These are phyloP conservation scores for Sporothrix protearum DNA, from an alignment of 2,329 filamentous ascomycete genomes.

Conservation along the genomic window DNA sequence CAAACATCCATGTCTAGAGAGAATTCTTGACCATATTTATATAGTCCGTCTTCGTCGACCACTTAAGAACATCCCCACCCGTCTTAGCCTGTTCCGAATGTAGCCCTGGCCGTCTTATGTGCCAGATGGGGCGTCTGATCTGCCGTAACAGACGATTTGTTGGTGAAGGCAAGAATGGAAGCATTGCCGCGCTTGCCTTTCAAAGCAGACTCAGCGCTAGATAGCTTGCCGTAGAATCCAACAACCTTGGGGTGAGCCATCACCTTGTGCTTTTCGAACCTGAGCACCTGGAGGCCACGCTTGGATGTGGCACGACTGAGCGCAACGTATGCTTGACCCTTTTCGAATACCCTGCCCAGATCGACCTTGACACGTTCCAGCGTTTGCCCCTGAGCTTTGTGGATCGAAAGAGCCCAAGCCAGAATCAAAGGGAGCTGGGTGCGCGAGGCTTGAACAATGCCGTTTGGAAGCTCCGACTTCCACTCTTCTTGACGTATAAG, in stretches of 20 bases:
- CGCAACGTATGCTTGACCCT: constrained; percentile 95
- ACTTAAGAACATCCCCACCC: background rate
- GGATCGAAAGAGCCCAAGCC: constrained; percentile 94
- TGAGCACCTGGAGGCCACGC: constrained; percentile 77
- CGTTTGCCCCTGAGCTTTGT: constrained; percentile 96
- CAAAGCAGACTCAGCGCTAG: constrained; percentile 58
- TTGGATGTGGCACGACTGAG: constrained; percentile 88
- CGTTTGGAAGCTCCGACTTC: constrained; percentile 96
- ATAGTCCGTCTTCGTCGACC: background rate
- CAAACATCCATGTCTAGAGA: background rate
- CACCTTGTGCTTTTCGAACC: constrained; percentile 86
- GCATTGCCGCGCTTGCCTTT: constrained; percentile 33
- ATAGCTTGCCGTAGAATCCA: constrained; percentile 78
- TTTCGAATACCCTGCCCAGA: constrained; percentile 87
- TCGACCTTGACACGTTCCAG: constrained; percentile 93
- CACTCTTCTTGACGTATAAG: constrained; percentile 85
- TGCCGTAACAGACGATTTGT: constrained; percentile 36
- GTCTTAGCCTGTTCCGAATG: background rate
- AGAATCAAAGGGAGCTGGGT: constrained; percentile 82
- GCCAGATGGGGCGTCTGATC: constrained; percentile 33
- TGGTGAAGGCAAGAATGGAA: constrained; percentile 43
- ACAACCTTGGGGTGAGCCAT: constrained; percentile 89
- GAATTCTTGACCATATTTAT: background rate
- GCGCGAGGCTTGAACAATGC: constrained; percentile 86
- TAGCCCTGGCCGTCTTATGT: constrained; percentile 4